Percentiles rank a stretch among this genome's conserved stretches.
Evolutionary conservation across 2,329 filamentous ascomycete species (phyloP).

Genomic region (Apiospora pterosperma): DNA sequence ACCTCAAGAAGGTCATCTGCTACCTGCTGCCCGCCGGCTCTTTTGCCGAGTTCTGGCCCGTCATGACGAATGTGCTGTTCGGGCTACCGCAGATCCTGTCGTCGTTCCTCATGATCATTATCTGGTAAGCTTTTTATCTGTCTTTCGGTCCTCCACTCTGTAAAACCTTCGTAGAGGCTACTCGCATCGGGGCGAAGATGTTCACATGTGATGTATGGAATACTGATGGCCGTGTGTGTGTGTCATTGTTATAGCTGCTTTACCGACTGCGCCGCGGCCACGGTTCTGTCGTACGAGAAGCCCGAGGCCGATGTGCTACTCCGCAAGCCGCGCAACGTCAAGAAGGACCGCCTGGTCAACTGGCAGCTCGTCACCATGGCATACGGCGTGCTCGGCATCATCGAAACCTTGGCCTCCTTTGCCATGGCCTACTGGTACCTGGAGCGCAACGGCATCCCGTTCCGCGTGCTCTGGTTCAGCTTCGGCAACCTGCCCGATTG

Average conservation of each 20-base stretch:
- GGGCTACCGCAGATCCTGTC: conserved; percentile 71
- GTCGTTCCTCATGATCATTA: conserved; percentile 69
- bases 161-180: too few species aligned
- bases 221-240: neutral
- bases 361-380: conserved; percentile 69
- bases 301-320: conserved; percentile 73
- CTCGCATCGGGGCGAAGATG: conserved; percentile 17
- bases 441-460: conserved; percentile 58
- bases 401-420: conserved; percentile 58
- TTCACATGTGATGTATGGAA: neutral
- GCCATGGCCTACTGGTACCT: conserved; percentile 66
- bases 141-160: conserved; percentile 50
- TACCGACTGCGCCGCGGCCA: conserved; percentile 72
- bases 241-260: conserved; percentile 50
- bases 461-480: conserved; percentile 63
- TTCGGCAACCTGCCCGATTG: conserved; percentile 52
- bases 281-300: conserved; percentile 71
- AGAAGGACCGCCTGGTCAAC: conserved; percentile 70
- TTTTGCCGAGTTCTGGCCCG: conserved; percentile 75
- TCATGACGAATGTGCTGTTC: conserved; percentile 69
- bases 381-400: conserved; percentile 67
- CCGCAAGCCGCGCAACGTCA: conserved; percentile 64
- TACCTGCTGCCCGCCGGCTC: conserved; percentile 70
- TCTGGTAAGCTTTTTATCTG: conserved; percentile 47
- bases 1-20: conserved; percentile 73